Conservation (phyloP, 495 filamentous ascomycete genomes). For the Neurospora hispaniola region DNA sequence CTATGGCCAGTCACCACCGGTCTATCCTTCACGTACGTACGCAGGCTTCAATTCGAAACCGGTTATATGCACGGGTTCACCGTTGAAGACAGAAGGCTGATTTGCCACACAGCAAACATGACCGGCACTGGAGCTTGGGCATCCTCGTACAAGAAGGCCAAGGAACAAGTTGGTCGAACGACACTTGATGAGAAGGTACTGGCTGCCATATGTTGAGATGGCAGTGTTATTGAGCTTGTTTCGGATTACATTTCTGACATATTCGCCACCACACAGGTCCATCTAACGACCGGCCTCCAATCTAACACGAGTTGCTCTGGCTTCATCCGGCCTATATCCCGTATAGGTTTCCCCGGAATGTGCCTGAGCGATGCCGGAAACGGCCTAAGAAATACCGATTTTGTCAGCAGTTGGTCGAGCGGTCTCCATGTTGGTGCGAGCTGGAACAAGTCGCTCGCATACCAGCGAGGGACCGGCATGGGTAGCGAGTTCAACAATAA, state of each 20-base stretch:
- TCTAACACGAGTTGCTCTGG: conserved; percentile 29
- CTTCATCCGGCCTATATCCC: conserved; percentile 37
- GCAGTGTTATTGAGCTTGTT: neutral
- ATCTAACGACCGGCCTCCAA: conserved; percentile 39
- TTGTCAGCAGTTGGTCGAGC: conserved; percentile 46
- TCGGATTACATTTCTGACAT: no score
- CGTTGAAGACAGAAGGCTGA: neutral
- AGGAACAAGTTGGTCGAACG: conserved; percentile 43
- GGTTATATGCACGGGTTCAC: neutral
- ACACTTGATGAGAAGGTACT: conserved; percentile 52
- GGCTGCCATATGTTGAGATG: conserved; percentile 20
- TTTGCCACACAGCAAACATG: conserved; percentile 41
- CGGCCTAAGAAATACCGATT: conserved; percentile 48
- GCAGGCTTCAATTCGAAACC: neutral
- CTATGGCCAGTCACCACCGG: conserved; percentile 46
- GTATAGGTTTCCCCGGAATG: conserved; percentile 50
- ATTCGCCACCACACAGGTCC: conserved; percentile 32
- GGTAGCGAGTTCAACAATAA: conserved; percentile 48
- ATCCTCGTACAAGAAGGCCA: conserved; percentile 41
- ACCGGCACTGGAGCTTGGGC: conserved; percentile 34
- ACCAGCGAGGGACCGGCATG: conserved; percentile 40
- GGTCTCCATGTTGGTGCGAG: conserved; percentile 48
- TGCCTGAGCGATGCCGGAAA: conserved; percentile 56
- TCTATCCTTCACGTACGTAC: conserved; percentile 46
- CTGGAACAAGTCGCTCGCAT: conserved; percentile 46